These are phyloP conservation scores for Gaeumannomyces sp. DNA, from an alignment of 2,329 filamentous ascomycete genomes.

Conservation along the genomic window DNA sequence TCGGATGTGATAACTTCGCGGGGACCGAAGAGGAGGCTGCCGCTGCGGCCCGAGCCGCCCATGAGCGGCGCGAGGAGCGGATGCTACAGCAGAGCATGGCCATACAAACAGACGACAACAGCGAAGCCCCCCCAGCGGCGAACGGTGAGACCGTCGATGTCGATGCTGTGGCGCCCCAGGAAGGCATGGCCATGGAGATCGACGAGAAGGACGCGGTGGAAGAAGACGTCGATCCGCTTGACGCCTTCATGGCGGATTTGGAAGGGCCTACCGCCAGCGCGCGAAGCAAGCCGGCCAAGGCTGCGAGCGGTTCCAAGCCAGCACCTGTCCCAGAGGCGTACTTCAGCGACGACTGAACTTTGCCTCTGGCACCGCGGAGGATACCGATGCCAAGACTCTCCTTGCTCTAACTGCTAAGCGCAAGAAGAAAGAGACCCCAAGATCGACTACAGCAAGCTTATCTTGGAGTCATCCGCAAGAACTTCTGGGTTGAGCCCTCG, in stretches of 20 bases:
- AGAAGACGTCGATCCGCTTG: slow-evolving; percentile 79
- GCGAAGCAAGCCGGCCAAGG: slow-evolving; percentile 22
- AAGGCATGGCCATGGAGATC: slow-evolving; percentile 47
- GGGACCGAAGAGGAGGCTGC: slow-evolving; percentile 83
- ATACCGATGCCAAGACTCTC: slow-evolving; percentile 40
- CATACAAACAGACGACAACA: slow-evolving; percentile 34
- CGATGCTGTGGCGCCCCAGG: slow-evolving; percentile 51
- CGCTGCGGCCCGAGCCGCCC: slow-evolving; percentile 76
- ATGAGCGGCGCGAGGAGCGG: slow-evolving; percentile 73
- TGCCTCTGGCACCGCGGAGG: slow-evolving; percentile 43
- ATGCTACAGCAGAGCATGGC: slow-evolving; percentile 42
- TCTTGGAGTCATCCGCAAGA: slow-evolving; percentile 81
- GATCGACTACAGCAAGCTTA: slow-evolving; percentile 81
- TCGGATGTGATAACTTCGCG: slow-evolving; percentile 70
- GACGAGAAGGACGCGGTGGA: slow-evolving; percentile 48
- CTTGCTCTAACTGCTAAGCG: slow-evolving; percentile 54
- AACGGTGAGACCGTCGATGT: slow-evolving; percentile 17
- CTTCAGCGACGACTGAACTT: slow-evolving; percentile 83
- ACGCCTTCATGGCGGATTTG: slow-evolving; percentile 88
- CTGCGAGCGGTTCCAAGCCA: slow-evolving; percentile 33
- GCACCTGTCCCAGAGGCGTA: slow-evolving; percentile 68
- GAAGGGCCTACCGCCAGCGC: slow-evolving; percentile 45
- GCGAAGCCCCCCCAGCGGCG: slow-evolving; percentile 20
- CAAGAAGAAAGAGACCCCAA: slow-evolving; percentile 91
- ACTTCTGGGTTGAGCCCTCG: slow-evolving; percentile 87